Evolutionary conservation across 345 rosid genomes (phyloP), one percentile per base, ranked within the genome.

Genomic region (Ceriops tagal): DNA sequence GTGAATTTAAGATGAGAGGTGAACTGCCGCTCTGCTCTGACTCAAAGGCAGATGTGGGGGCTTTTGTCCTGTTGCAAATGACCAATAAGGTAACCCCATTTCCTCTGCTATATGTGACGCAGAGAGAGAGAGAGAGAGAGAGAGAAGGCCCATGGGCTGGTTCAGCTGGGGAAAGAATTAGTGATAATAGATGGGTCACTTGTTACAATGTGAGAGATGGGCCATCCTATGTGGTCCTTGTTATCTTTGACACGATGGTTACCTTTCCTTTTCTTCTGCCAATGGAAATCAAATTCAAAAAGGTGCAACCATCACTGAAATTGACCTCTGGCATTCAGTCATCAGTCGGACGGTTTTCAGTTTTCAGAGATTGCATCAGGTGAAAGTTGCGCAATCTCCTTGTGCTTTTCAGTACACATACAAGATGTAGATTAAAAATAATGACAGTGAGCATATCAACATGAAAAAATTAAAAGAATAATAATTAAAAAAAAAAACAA

Each of bases 191-290:
- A 53, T 20, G 24, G 58, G 58, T 21, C 28, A 21, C 11, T 7
- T 8, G 30, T 43, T 43, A 43, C 19, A 43, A 18, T 57, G 20
- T 0, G 5, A 56, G 32, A 43, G 30, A 55, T 46, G 69, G 70
- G 60, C 66, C 66, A 69, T 37, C 49, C 5, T 7, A 60, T 5
- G 60, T 31, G 73, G 70, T 65, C 52, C 65, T 31, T 30, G 27
- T 64, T 4, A 22, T 22, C 19, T n/a, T 57, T 52, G 18, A 28
- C 59, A 21, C 18, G 24, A 39, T 20, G 53, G n/a, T 19, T 26
- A 32, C 30, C 28, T 55, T 51, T 18, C 32, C 34, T 19, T 6
- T 16, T 62, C 61, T 27, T 6, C 37, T 34, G 37, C 37, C 37
- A 34, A 34, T 34, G 37, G 37, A 34, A 34, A 34, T 34, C 9